Evolutionary conservation across 306 rosid species (phyloP), one percentile per base, ranked within the genome.

Genomic region (Carpinus viminea): DNA sequence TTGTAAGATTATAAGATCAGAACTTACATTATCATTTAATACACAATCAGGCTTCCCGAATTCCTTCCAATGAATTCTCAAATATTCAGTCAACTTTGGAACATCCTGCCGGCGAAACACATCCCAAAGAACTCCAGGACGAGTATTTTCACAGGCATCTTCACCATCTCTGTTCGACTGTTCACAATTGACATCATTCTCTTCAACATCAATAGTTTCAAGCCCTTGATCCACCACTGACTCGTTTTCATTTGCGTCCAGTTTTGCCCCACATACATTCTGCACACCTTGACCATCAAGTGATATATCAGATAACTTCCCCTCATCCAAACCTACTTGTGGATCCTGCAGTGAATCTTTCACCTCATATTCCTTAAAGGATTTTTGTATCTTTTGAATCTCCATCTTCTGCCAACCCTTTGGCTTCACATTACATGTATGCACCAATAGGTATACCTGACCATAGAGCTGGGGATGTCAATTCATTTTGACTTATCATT

Each of bases 371-470:
- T 83, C 91, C 84, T 76, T 45, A 18, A 74, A 38, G 80, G 85
- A 54, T 47, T 87, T 83, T 24, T 72, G 83, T 28, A 61, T 38
- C 50, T 78, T 87, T 81, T 87, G 89, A 85, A 69, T 82, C 72
- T 85, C 70, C 73, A 83, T 72, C 78, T 73, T 81, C 84, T 80
- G 92, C 87, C 70, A 76, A 66, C 82, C 91, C 82, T 89, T 80
- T 79, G 62, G 74, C 90, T 87, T 93, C 78, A 87, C 89, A 83
- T 83, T 89, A 80, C 85, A 84, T 60, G 90, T 80, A 90, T 95
- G 97, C 78, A 95, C 96, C 88, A 93, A 88, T 75, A 95, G 90
- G 83, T 93, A 93, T 55, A 93, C 97, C 99, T 95, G 86, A 82
- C 62, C 78, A 74, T 59, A 81, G 83, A 76, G 24, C 55, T 20